Conservation (phyloP, 441 rosid genomes). For the Arabidopsis lyrata region DNA sequence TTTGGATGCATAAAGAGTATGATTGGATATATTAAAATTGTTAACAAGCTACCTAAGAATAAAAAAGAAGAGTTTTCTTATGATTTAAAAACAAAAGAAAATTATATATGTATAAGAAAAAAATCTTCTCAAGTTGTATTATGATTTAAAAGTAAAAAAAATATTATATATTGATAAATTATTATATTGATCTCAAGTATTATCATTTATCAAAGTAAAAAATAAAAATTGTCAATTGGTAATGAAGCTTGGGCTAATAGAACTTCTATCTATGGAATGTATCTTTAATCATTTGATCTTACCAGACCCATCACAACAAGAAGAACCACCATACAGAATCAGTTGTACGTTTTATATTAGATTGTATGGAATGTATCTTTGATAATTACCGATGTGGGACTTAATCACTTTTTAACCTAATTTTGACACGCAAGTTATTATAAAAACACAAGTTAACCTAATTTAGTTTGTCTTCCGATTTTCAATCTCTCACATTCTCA, state of each 20-base stretch:
- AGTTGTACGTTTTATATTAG: neutral
- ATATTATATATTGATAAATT: neutral
- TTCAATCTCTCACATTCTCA: neutral
- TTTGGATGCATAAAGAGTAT: neutral
- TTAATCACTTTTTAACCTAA: neutral
- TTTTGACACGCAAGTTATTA: neutral
- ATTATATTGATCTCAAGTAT: neutral
- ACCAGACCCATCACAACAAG: too few species aligned
- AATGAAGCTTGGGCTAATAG: neutral
- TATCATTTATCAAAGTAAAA: neutral
- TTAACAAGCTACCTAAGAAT: neutral
- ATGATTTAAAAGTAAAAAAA: neutral
- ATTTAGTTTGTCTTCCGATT: neutral
- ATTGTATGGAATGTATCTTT: neutral
- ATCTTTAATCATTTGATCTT: too few species aligned
- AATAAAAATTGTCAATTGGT: neutral
- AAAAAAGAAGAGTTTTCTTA: too few species aligned
- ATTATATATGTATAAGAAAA: too few species aligned
- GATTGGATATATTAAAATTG: slow-evolving; percentile 1
- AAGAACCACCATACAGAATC: too few species aligned
- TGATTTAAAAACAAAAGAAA: too few species aligned
- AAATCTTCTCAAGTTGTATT: too few species aligned
- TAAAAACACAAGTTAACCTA: neutral
- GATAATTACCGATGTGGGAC: neutral
- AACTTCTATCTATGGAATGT: too few species aligned